These are phyloP conservation scores for Diaporthe sp. DNA, from an alignment of 2,329 filamentous ascomycete species.

Conservation along the genomic window DNA sequence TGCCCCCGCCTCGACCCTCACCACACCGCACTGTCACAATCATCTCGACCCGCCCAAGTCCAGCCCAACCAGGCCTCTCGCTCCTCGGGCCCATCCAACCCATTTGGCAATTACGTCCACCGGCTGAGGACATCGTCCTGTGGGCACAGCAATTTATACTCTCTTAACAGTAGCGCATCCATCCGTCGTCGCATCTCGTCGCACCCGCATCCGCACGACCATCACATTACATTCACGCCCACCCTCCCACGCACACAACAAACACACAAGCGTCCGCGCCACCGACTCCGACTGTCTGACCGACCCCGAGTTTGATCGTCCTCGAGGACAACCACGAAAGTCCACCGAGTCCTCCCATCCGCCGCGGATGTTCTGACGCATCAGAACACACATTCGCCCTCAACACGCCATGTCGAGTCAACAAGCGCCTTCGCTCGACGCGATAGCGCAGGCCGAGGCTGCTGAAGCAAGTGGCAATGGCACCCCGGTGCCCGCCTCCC, in stretches of 20 bases:
- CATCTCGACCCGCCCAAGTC: conserved; percentile 30
- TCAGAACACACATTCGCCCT: conserved; percentile 5
- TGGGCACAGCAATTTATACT: conserved; percentile 29
- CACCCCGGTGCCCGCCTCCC: conserved; percentile 42
- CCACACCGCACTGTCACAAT: conserved; percentile 29
- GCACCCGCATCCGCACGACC: conserved; percentile 19
- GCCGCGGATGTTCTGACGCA: conserved; percentile 2
- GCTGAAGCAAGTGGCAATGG: conserved; percentile 42
- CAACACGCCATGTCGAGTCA: conserved; percentile 46
- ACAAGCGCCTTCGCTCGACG: conserved; percentile 48
- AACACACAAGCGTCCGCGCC: background rate
- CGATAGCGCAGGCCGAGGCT: conserved; percentile 46
- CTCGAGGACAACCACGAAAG: conserved; percentile 19
- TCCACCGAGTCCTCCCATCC: background rate
- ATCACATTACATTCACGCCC: conserved; percentile 2
- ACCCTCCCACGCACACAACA: background rate
- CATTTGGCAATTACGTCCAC: conserved; percentile 26
- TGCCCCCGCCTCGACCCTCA: conserved; percentile 31
- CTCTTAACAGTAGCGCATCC: conserved; percentile 9
- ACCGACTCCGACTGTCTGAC: conserved; percentile 18
- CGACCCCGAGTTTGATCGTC: conserved; percentile 21
- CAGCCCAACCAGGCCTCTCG: conserved; percentile 31
- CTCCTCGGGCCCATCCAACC: conserved; percentile 24
- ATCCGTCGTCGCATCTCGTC: conserved; percentile 21
- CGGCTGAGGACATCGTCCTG: conserved; percentile 19